Evolutionary conservation across 2,329 filamentous ascomycete species (phyloP).

Genomic region (Aureobasidium sp.): DNA sequence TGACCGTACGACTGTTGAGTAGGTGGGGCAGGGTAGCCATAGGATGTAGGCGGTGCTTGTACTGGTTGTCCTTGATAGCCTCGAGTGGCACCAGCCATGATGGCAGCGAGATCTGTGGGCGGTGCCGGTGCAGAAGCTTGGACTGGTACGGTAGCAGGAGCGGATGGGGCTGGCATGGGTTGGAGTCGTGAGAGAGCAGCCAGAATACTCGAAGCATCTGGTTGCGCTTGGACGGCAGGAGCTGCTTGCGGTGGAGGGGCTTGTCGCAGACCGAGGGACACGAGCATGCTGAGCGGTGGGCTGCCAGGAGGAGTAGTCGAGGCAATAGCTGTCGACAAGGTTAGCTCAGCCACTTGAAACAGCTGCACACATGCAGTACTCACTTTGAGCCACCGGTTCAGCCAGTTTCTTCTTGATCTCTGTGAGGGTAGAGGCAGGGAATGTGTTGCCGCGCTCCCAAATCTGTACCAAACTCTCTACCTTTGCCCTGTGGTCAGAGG

Average conservation of each 20-base stretch:
- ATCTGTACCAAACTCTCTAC: constrained; percentile 94
- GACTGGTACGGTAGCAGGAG: constrained; percentile 4
- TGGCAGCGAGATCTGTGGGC: constrained; percentile 15
- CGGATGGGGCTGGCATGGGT: constrained; percentile 15
- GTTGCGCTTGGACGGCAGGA: constrained; percentile 19
- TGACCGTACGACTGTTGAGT: constrained; percentile 18
- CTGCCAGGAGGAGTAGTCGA: constrained; percentile 25
- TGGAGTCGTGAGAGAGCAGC: constrained; percentile 28
- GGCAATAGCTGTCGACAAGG: constrained; percentile 18
- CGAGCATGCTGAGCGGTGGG: constrained; percentile 25
- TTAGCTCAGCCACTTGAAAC: neutral
- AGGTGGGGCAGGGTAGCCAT: constrained; percentile 17
- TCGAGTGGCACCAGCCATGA: constrained; percentile 16
- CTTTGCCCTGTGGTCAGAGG: constrained; percentile 96
- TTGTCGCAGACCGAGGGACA: constrained; percentile 19
- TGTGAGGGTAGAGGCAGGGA: constrained; percentile 71
- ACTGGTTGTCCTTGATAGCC: constrained; percentile 19
- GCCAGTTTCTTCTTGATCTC: constrained; percentile 77
- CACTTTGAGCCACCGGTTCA: constrained; percentile 42
- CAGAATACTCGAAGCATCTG: constrained; percentile 31
- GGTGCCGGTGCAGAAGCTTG: neutral
- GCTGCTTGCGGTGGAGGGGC: constrained; percentile 8
- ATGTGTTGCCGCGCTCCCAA: constrained; percentile 93
- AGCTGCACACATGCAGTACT: neutral
- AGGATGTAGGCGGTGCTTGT: constrained; percentile 18